Evolutionary conservation across 2,329 filamentous ascomycete species (phyloP), one percentile per base, ranked within the genome.

Genomic region (Fusarium chaquense): DNA sequence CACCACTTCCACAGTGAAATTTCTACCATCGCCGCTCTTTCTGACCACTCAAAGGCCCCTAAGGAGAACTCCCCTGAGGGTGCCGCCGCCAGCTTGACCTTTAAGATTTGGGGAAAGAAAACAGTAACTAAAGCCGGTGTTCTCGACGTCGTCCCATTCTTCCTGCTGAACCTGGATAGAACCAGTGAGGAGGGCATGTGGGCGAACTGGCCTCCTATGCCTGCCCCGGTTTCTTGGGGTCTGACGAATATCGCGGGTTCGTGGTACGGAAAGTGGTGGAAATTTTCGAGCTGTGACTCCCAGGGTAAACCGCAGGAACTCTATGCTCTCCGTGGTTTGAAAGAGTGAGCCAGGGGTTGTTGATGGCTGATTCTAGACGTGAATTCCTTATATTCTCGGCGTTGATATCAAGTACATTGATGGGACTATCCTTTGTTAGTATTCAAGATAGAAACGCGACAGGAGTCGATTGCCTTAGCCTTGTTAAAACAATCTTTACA

Each of bases 141-240:
- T 38, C 80, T 83, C 20, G 87, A 90, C 62, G 88, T 88, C 0
- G 84, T 91, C 18, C 88, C 88, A 2, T 90, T 91, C 72, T 90
- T 91, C 79, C 75, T 91, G 58, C 77, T 90, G 68, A 91, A 91
- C 73, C 78, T 90, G 24, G 89, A 91, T 75, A 78, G 81, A 43
- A 88, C 84, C 5, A 83, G 80, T 16, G 89, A 91, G 77, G 85
- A 85, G 8, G 87, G 87, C 26, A 76, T 83, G 73, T 90, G 89
- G 87, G 82, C 81, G 15, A 83, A 84, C 70, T 91, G 89, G 88
- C 89, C 89, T 45, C 87, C 89, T 0, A 90, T 91, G 81, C 88
- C 89, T 1, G 82, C 81, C 7, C 84, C 86, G 5, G 82, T 90
- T 62, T 83, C 84, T 58, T 91, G 87, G 87, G 84, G 84, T 0